Evolutionary conservation across 1,284 basidiomycete species (phyloP), one percentile per base, ranked within the genome.

Genomic region (Melampsora larici-populina): DNA sequence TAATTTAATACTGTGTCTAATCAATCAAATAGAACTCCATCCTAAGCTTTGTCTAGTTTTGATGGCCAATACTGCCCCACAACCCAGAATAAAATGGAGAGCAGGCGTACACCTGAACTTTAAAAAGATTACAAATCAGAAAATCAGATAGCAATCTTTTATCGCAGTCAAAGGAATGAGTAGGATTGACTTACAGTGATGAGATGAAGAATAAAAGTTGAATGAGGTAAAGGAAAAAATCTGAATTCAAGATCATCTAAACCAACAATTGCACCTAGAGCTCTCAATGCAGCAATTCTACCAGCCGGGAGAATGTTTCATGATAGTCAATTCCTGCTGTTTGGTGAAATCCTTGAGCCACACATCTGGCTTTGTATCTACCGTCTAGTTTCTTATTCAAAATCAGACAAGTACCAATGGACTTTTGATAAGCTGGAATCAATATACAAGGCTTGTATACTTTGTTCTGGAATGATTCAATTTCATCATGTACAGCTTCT

Each of bases 11-110:
- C 60, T 64, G 21, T 60, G 63, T 29, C 63, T 64, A 60, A 72
- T 64, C 6, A 72, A 11, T 46, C 49, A 1, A 64, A 48, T 60
- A 13, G 70, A 72, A 33, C 70, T 72, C 70, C 70, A 72, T 17
- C 70, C 70, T 33, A 72, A 51, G 31, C 43, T 64, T 64, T 36
- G 48, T 46, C 70, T 64, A 13, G 70, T 72, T 64, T 72, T 43
- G 18, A 72, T 72, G 6, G 70, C 60, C 24, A 72, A 43, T 26
- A 72, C 70, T 8, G 70, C 36, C 0, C 60, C 63, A 51, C 40
- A 64, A 46, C 70, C 70, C 43, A 72, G 43, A 1, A 64, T 21
- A 63, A 72, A 72, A 49, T 72, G 70, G 17, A 64, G 65, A 5
- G 60, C 70, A 7, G 70, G 70, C 33, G 60, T 21, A 31, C 70